Percentiles rank a stretch among this genome's conserved stretches.
These are phyloP conservation scores for Paramecium octaurelia DNA, from an alignment of 73 alveolate species.

Conservation along the genomic window DNA sequence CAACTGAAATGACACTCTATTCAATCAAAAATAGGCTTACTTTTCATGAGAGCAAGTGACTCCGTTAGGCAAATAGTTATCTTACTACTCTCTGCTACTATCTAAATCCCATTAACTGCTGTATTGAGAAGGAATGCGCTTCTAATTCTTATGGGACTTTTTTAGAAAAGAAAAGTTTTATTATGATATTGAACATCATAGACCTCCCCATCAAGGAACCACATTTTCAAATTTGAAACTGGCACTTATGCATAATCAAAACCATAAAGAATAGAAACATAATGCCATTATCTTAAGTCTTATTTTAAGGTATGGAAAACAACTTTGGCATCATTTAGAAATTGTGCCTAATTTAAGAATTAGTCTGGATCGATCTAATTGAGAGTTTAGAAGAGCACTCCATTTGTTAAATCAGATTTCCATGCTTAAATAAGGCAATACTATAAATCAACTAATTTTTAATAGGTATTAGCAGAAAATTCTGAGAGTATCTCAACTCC, in stretches of 20 bases:
- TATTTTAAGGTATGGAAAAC: not conserved
- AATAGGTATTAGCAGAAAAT: not conserved
- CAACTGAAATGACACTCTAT: not conserved
- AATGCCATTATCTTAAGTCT: not conserved
- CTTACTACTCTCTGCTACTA: not conserved
- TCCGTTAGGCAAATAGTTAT: not conserved
- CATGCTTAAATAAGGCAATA: not conserved
- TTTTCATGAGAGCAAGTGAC: not conserved
- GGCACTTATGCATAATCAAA: not conserved
- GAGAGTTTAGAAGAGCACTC: not conserved
- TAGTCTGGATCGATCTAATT: not conserved
- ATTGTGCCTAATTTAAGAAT: too few relatives aligned
- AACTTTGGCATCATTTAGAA: not conserved
- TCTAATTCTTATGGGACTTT: not conserved
- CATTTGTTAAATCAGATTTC: not conserved
- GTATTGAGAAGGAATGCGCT: not conserved
- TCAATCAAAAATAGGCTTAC: not conserved
- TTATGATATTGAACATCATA: not conserved
- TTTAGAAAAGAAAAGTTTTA: not conserved
- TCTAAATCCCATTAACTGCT: not conserved
- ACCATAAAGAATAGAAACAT: not conserved
- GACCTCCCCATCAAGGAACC: not conserved
- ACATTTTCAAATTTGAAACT: not conserved
- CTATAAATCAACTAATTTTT: not conserved
- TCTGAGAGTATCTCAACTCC: not conserved